These are phyloP conservation scores for Pseudoneurospora amorphoporcata DNA, from an alignment of 495 filamentous ascomycete species.

Conservation along the genomic window DNA sequence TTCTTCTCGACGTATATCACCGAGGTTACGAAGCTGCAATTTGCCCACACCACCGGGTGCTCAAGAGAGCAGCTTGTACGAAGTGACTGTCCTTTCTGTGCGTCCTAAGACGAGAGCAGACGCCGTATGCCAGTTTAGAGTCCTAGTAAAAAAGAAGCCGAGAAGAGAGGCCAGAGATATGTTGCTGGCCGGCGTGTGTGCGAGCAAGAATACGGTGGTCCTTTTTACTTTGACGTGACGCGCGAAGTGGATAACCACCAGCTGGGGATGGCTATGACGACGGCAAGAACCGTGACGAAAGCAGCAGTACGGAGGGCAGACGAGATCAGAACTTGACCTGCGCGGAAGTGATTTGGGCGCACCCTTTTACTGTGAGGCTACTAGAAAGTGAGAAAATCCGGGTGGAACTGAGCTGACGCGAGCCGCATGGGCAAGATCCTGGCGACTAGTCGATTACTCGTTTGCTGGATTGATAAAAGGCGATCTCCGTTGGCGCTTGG, in stretches of 20 bases:
- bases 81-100: conserved; percentile 1
- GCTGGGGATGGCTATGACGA: neutral
- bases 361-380: neutral
- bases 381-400: neutral
- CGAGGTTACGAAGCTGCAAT: conserved; percentile 16
- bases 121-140: neutral
- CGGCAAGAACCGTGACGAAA: neutral
- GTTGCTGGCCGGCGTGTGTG: neutral
- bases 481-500: neutral
- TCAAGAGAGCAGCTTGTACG: conserved; percentile 8
- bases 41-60: conserved; percentile 1
- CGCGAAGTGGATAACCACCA: neutral
- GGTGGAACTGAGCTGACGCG: neutral
- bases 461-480: neutral
- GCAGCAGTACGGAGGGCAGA: neutral
- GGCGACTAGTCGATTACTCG: neutral
- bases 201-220: neutral
- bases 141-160: neutral
- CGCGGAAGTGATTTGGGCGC: neutral
- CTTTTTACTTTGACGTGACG: neutral
- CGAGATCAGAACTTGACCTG: neutral
- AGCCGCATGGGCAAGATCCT: neutral
- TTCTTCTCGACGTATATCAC: conserved; percentile 5
- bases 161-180: neutral
- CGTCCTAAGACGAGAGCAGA: neutral